phyloP scores from a whole-genome alignment of 192 early-diverging fungal species.

The Coemansia sp. region DNA sequence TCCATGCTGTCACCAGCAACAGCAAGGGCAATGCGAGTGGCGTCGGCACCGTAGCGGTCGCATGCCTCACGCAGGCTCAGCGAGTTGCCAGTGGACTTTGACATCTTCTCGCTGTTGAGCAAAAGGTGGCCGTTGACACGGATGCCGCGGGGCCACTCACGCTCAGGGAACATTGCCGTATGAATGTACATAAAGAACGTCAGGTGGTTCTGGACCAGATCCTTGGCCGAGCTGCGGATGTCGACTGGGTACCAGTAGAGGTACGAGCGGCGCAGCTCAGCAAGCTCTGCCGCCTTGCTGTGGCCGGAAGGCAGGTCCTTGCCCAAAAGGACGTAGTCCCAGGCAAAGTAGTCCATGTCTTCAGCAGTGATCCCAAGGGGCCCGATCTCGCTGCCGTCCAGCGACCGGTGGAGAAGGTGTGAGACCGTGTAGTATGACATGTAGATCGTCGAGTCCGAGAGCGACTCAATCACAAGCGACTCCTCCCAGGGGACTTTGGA shows the following conservation, averaged over 20 bases:
- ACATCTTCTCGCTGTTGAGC: constrained; percentile 97
- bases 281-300: constrained; percentile 65
- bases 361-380: constrained; percentile 75
- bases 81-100: constrained; percentile 97
- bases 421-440: constrained; percentile 99
- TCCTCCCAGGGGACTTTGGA: constrained; percentile 92
- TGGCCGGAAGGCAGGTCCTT: constrained; percentile 62
- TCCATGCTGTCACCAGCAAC: constrained; percentile 96
- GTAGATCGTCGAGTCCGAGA: constrained; percentile 99
- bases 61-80: constrained; percentile 80
- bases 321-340: constrained; percentile 87
- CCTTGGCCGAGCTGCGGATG: constrained; percentile 95
- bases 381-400: constrained; percentile 81
- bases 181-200: constrained; percentile 98
- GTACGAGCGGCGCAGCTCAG: constrained; percentile 84
- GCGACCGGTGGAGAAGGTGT: constrained; percentile 84
- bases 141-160: constrained; percentile 84
- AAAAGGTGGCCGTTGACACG: constrained; percentile 95
- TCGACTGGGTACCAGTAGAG: constrained; percentile 98
- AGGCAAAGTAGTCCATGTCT: constrained; percentile 91
- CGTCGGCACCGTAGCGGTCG: constrained; percentile 92
- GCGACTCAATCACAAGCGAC: constrained; percentile 90
- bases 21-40: constrained; percentile 91
- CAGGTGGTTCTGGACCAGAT: constrained; percentile 97
- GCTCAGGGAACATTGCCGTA: constrained; percentile 89